Evolutionary conservation across 2,329 filamentous ascomycete species (phyloP), one percentile per base, ranked within the genome.

Genomic region (Penicillium hordei): DNA sequence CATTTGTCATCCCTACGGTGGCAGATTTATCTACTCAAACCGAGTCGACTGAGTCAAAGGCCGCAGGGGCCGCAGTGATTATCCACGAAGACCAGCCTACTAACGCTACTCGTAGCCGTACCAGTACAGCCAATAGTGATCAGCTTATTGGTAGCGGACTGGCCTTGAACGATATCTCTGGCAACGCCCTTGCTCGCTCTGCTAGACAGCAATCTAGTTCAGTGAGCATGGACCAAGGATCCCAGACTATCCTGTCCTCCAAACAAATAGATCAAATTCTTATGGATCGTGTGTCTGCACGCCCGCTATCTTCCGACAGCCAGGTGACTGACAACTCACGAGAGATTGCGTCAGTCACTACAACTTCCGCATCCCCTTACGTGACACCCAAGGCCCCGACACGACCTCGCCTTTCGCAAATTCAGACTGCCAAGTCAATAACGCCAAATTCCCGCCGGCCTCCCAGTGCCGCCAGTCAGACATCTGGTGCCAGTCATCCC

Each of bases 161-260:
- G 80, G 85, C 61, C 79, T 82, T 90, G 66, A 84, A 80, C 70
- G 84, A 87, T 66, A 79, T 89, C 13, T 85, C 86, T n/a, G 77
- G 78, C 53, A 89, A 89, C 67, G 75, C 80, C 45, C 61, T 70
- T 29, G 62, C 68, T 27, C 68, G 68, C 25, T 69, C 70, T 43
- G 48, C 61, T 27, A 68, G 52, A 54, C 60, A 63, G n/a, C 61
- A 57, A 23, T 67, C 65, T 19, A 65, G 59, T 66, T 72, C 70
- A 40, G 73, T 77, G 54, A 88, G 82, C 60, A 78, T 81, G 21
- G 91, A 96, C 67, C 88, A 89, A 64, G 85, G 87, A 52, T 89
- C 89, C 15, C 93, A 97, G 76, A 97, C 93, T 25, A 82, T 88
- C 39, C 80, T 97, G 31, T 95, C 91, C n/a, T 85, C 90, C 0